Base-by-base conservation (phyloP, 352 stramenopile genomes). In the Nothophytophthora sp. region DNA sequence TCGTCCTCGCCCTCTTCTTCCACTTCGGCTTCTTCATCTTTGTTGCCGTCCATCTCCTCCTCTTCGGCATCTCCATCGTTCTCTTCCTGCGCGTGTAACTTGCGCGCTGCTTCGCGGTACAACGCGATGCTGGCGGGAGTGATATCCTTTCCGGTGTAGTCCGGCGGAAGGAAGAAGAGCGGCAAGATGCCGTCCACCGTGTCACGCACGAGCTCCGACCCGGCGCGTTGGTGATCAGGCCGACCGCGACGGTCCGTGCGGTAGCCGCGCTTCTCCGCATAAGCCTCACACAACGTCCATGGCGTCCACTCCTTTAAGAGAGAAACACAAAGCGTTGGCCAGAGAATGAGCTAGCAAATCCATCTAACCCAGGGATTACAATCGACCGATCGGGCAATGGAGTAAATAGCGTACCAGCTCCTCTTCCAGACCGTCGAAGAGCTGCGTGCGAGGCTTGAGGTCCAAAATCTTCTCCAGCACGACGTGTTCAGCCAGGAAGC, bases 281-380 rank as follows among this genome's bases (percentile, higher is more conserved):
- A 95, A 12, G 85, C 81, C 67, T 95, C 85, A 19, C 80, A 88
- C 34, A 95, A 53, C 12, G 76, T 91, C 78, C 81, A 95, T 7
- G 85, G 78, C 7, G 81, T 89, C 85, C 85, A 95, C 50, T 90
- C 80, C 79, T 91, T 50, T n/a, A n/a, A n/a, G n/a, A n/a, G n/a
- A n/a, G n/a, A n/a, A n/a, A n/a, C 20, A 41, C 19, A 10, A n/a
- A n/a, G n/a, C n/a, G n/a, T n/a, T n/a, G n/a, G n/a, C n/a, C n/a
- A n/a, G n/a, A 33, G 20, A 29, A 29, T 30, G 16, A 32, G 23
- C n/a, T 55, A 43, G 7, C 15, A 42, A 42, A 27, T 15, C n/a
- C 16, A 42, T 25, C 11, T 18, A 13, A n/a, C n/a, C n/a, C n/a
- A n/a, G n/a, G n/a, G n/a, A n/a, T n/a, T n/a, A n/a, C n/a, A n/a